phyloP scores from a whole-genome alignment of 257 asterid genomes.

The Solanum virginianum region DNA sequence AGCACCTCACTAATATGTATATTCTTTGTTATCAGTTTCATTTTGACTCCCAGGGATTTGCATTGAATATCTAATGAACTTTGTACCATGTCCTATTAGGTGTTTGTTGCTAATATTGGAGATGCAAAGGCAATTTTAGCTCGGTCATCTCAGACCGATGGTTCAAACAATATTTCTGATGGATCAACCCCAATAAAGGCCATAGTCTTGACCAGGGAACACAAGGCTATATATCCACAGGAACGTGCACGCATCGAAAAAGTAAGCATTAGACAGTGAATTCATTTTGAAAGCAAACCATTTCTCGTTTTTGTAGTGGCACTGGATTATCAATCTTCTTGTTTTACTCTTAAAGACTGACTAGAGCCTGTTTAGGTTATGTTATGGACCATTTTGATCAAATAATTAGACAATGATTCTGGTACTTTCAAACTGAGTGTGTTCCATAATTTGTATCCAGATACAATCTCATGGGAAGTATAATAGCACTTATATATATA shows the following conservation, averaged over 20 bases:
- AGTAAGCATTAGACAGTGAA: conserved; percentile 20
- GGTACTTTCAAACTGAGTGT: neutral
- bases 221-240: conserved; percentile 82
- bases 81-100: conserved; percentile 23
- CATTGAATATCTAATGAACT: neutral
- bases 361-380: neutral
- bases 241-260: conserved; percentile 89
- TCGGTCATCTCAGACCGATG: conserved; percentile 45
- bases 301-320: neutral
- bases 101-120: conserved; percentile 86
- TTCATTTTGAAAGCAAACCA: neutral
- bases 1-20: neutral
- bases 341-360: neutral
- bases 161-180: conserved; percentile 15
- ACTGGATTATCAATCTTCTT: neutral
- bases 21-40: neutral
- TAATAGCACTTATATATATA: neutral
- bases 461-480: neutral
- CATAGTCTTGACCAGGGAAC: conserved; percentile 83
- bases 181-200: conserved; percentile 40
- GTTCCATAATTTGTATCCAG: neutral
- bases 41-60: neutral
- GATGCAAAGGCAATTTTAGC: conserved; percentile 90
- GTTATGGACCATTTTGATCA: neutral
- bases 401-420: neutral